phyloP scores from a whole-genome alignment of 108 stramenopile genomes.

The Cyclotella sp. region DNA sequence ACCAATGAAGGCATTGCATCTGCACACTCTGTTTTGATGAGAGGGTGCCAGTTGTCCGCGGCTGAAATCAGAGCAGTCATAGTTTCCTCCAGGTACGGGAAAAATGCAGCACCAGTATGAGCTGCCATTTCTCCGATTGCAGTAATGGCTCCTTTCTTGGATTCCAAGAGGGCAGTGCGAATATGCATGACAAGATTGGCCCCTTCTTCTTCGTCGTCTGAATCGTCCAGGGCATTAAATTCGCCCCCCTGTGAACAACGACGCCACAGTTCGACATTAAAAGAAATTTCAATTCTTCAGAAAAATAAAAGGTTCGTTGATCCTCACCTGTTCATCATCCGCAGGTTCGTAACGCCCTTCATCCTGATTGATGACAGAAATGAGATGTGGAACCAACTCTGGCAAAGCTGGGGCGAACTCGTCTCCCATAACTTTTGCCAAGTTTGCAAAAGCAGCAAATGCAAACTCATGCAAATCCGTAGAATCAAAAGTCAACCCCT shows the following conservation, averaged over 20 bases:
- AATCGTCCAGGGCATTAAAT: constrained; percentile 85
- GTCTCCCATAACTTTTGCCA: constrained; percentile 95
- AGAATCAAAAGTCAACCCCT: constrained; percentile 84
- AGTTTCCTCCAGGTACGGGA: constrained; percentile 78
- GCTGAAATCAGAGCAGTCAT: constrained; percentile 83
- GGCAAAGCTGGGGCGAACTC: constrained; percentile 91
- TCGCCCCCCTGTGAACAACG: constrained; percentile 50
- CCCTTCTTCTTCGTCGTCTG: constrained; percentile 86
- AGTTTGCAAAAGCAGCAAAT: constrained; percentile 95
- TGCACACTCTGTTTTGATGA: constrained; percentile 85
- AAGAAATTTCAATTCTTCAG: not conserved
- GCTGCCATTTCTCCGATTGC: constrained; percentile 95
- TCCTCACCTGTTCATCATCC: constrained; percentile 68
- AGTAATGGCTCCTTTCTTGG: constrained; percentile 96
- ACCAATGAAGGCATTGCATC: constrained; percentile 83
- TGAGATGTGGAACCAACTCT: constrained; percentile 92
- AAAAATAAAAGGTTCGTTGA: constrained; percentile 11
- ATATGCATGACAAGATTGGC: constrained; percentile 88
- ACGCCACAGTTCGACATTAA: too few species aligned
- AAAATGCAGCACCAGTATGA: constrained; percentile 89
- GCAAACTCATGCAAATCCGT: constrained; percentile 96
- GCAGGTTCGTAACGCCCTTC: constrained; percentile 84
- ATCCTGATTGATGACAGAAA: constrained; percentile 81
- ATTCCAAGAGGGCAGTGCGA: constrained; percentile 92
- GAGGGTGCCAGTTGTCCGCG: constrained; percentile 92